Conservation (phyloP, 345 rosid species). For the Salix dunnii region DNA sequence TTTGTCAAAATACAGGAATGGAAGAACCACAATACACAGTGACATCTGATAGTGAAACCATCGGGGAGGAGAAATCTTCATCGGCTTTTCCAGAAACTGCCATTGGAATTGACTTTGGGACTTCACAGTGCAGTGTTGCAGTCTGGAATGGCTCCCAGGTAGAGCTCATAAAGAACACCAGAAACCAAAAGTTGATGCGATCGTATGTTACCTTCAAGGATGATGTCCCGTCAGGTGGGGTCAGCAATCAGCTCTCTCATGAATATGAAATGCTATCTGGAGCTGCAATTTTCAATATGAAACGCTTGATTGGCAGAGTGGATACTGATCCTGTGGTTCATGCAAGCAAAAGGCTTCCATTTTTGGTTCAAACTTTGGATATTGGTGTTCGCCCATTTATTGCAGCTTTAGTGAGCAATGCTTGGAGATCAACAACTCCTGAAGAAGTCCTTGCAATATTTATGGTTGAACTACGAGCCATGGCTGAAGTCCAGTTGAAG, state of each 20-base stretch:
- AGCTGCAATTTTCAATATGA: constrained; percentile 84
- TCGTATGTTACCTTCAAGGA: constrained; percentile 81
- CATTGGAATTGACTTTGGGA: constrained; percentile 81
- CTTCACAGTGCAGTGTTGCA: constrained; percentile 81
- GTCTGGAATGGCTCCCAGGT: constrained; percentile 84
- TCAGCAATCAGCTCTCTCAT: constrained; percentile 59
- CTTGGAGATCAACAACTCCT: constrained; percentile 84
- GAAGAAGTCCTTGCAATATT: constrained; percentile 87
- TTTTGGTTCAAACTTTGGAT: constrained; percentile 77
- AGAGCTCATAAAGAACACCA: constrained; percentile 65
- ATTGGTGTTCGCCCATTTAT: constrained; percentile 82
- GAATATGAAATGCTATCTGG: constrained; percentile 81
- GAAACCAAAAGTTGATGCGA: constrained; percentile 68
- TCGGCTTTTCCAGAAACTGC: constrained; percentile 65
- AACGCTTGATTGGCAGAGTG: constrained; percentile 80
- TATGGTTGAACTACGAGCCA: constrained; percentile 60
- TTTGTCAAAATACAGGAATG: constrained; percentile 50
- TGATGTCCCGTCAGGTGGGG: constrained; percentile 73
- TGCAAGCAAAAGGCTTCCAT: constrained; percentile 68
- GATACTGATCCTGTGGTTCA: constrained; percentile 81
- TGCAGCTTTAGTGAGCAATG: constrained; percentile 73
- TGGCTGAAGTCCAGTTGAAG: constrained; percentile 75
- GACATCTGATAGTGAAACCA: constrained; percentile 76
- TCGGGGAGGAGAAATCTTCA: constrained; percentile 68
- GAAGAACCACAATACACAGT: constrained; percentile 75